These are phyloP conservation scores for Acrocalymma vagum DNA, from an alignment of 2,329 filamentous ascomycete genomes.

Conservation along the genomic window DNA sequence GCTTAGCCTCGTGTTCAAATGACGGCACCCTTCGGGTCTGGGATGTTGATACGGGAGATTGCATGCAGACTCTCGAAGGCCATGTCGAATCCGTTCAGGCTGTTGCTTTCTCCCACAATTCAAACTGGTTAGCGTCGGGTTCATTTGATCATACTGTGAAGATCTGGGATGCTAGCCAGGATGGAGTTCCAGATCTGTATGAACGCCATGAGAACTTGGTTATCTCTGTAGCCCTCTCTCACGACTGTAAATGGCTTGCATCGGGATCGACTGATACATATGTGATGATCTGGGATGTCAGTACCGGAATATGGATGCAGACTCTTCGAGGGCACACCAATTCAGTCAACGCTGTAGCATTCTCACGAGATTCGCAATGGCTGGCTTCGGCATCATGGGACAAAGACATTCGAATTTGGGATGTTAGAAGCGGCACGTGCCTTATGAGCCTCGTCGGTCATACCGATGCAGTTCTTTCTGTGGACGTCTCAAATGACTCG, in stretches of 20 bases:
- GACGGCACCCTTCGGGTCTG: no score
- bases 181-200: no score
- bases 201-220: no score
- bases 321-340: constrained; percentile 21
- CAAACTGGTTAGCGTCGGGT: constrained; percentile 2
- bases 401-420: constrained; percentile 26
- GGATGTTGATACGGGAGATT: constrained; percentile 5
- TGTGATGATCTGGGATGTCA: constrained; percentile 13
- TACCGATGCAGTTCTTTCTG: constrained; percentile 5
- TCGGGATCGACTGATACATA: no score
- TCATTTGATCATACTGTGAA: background rate
- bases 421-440: constrained; percentile 5
- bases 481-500: constrained; percentile 17
- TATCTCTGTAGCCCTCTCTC: no score
- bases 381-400: constrained; percentile 27
- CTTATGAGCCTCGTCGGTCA: constrained; percentile 20
- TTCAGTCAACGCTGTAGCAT: constrained; percentile 20
- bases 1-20: no score
- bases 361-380: constrained; percentile 22
- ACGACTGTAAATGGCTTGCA: no score
- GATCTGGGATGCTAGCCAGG: constrained; percentile 13
- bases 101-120: constrained; percentile 9
- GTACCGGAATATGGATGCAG: constrained; percentile 10
- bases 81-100: background rate
- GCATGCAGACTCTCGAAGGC: constrained; percentile 4